Evolutionary conservation across 2,329 filamentous ascomycete genomes (phyloP).

Genomic region (Fusarium setosum): DNA sequence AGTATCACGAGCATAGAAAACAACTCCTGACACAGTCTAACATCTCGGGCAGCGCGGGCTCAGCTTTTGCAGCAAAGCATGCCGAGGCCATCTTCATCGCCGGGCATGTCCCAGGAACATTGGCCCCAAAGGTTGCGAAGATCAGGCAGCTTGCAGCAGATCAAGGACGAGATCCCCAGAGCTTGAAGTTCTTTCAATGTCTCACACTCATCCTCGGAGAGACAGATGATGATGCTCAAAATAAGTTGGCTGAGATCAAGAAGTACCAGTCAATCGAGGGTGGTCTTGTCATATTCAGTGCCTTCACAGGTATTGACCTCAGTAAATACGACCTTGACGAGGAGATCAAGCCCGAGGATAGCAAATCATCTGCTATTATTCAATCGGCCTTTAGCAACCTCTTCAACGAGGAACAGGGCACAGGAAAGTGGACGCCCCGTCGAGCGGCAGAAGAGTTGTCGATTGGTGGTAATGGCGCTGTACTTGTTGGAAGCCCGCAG

Average conservation of each 20-base stretch:
- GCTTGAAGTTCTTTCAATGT: conserved; percentile 14
- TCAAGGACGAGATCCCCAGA: conserved; percentile 3
- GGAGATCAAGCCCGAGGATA: conserved; percentile 17
- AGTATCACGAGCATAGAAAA: neutral
- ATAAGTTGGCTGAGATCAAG: neutral
- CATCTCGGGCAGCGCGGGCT: conserved; percentile 51
- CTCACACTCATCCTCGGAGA: neutral
- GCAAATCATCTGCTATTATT: conserved; percentile 9
- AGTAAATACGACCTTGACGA: conserved; percentile 4
- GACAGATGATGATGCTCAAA: conserved; percentile 9
- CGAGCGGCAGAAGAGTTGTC: conserved; percentile 2
- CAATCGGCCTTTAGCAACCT: conserved; percentile 12
- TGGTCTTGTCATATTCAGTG: conserved; percentile 15
- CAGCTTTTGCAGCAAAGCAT: conserved; percentile 67
- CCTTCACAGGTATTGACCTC: conserved; percentile 23
- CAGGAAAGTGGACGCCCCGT: neutral
- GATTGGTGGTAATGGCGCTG: conserved; percentile 6
- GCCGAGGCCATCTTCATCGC: conserved; percentile 72
- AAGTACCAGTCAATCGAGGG: conserved; percentile 6
- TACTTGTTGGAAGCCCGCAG: conserved; percentile 18
- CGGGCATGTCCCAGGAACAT: conserved; percentile 51
- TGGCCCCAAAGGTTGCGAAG: conserved; percentile 1
- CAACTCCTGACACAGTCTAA: neutral
- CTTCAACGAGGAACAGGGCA: neutral
- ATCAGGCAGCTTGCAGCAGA: conserved; percentile 3